These are phyloP conservation scores for Crithidia sp. DNA, from an alignment of 208 protist species.

Conservation along the genomic window DNA sequence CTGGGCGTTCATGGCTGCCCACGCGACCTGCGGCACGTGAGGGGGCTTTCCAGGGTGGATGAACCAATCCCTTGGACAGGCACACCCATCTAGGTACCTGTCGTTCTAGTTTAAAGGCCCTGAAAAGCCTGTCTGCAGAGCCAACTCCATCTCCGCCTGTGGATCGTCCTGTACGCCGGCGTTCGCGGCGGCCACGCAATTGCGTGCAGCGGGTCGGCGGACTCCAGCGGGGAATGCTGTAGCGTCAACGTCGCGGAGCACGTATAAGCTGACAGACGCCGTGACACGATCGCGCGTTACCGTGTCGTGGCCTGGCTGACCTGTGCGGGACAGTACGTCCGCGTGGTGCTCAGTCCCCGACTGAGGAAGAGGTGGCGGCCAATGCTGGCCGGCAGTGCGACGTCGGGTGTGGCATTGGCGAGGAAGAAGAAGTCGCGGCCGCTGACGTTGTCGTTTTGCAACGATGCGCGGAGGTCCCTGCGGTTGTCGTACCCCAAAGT, in stretches of 20 bases:
- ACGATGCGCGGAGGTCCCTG: not conserved
- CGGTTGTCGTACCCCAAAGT: not conserved
- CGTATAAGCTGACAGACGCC: not conserved
- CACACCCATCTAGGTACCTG: not conserved
- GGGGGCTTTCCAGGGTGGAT: constrained; percentile 11
- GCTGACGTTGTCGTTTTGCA: not conserved
- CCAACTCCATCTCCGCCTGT: not conserved
- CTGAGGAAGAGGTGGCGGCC: not conserved
- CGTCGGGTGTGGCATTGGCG: not conserved
- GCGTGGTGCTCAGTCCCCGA: not conserved
- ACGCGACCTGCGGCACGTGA: constrained; percentile 1
- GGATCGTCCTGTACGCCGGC: not conserved
- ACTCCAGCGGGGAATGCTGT: not conserved
- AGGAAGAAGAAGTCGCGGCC: not conserved
- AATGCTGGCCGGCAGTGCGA: not conserved
- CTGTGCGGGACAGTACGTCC: not conserved
- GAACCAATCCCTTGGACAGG: constrained; percentile 7
- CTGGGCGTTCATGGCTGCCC: not conserved
- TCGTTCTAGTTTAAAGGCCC: not conserved
- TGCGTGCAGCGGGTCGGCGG: not conserved
- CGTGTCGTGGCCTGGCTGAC: not conserved
- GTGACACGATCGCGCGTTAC: not conserved
- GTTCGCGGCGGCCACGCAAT: not conserved
- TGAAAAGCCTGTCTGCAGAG: not conserved
- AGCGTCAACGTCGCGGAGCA: not conserved